Conservation (phyloP, 306 rosid species). For the Sindora glabra region DNA sequence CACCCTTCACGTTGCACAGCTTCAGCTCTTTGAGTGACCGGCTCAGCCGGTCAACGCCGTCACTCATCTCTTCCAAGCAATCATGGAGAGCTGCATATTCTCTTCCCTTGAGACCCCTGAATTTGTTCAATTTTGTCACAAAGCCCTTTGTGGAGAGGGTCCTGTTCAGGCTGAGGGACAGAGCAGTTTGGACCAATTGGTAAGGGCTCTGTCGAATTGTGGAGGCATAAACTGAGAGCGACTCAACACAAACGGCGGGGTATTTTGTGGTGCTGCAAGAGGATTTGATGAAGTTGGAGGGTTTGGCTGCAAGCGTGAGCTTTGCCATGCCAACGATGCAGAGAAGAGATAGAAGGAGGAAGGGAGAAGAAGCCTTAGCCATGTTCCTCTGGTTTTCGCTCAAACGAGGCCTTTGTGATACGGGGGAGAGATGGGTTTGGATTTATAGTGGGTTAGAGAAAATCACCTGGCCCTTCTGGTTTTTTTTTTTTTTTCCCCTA, state of each 20-base stretch:
- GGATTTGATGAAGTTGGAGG: slow-evolving; percentile 25
- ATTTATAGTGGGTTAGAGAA: no score
- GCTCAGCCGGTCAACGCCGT: slow-evolving; percentile 27
- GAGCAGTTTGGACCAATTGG: slow-evolving; percentile 28
- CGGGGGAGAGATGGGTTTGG: no score
- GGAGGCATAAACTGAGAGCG: slow-evolving; percentile 24
- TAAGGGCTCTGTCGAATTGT: slow-evolving; percentile 32
- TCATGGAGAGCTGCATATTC: slow-evolving; percentile 27
- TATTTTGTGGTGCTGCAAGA: slow-evolving; percentile 27
- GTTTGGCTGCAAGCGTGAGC: background rate
- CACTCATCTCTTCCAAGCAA: slow-evolving; percentile 28
- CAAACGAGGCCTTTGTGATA: no score
- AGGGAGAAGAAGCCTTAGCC: background rate
- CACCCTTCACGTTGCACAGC: slow-evolving; percentile 10
- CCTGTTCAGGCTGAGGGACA: slow-evolving; percentile 21
- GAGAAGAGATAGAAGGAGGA: background rate
- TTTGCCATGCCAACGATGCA: background rate
- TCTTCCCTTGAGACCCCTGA: slow-evolving; percentile 14
- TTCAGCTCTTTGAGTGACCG: slow-evolving; percentile 28
- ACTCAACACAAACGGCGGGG: slow-evolving; percentile 23
- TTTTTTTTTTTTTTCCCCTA: no score
- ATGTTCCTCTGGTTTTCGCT: no score
- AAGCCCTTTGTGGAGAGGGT: slow-evolving; percentile 16
- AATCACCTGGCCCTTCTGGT: no score
- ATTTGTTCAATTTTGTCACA: slow-evolving; percentile 17